Evolutionary conservation across 176 grass and related monocot species (phyloP), one percentile per base, ranked within the genome.

Genomic region (Juncus effusus): DNA sequence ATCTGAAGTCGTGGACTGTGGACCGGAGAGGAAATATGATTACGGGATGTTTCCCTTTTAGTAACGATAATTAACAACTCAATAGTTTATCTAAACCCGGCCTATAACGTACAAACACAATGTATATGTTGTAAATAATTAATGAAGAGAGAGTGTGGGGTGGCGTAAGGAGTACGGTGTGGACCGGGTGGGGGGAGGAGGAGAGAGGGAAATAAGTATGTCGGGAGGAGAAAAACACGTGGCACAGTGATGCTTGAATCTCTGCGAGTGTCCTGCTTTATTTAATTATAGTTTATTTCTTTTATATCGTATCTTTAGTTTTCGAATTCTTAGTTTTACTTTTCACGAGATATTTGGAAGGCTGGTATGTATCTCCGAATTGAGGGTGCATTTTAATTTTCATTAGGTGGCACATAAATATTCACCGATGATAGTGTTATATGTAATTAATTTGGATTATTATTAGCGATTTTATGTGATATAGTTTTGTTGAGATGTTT

Each of bases 221-320:
- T 59, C 16, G 44, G 79, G 14, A 52, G 36, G 40, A 58, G 52
- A 19, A 56, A 49, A 69, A 39, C 71, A 63, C 62, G 44, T 63
- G 56, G 74, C 72, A 28, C 70, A 68, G 61, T 61, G 61, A 56
- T 49, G 77, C 57, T 10, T 13, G 54, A 37, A 72, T 70, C 66
- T 70, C 66, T 70, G 66, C 66, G 52, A 70, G 13, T 70, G 66
- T 70, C 11, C 51, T 28, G 51, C 12, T 56, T 56, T 28, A 28
- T 28, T 28, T 28, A 28, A 28, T 28, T 28, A 28, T 28, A n/a
- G n/a, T n/a, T n/a, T n/a, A n/a, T n/a, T n/a, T n/a, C n/a, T n/a
- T n/a, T n/a, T n/a, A 28, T 28, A 28, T 28, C 19, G 19, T 28
- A 28, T 28, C 19, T 28, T 1, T 28, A 0, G 19, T 28, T 28